phyloP scores from a whole-genome alignment of 306 rosid species.

The Datisca glomerata region DNA sequence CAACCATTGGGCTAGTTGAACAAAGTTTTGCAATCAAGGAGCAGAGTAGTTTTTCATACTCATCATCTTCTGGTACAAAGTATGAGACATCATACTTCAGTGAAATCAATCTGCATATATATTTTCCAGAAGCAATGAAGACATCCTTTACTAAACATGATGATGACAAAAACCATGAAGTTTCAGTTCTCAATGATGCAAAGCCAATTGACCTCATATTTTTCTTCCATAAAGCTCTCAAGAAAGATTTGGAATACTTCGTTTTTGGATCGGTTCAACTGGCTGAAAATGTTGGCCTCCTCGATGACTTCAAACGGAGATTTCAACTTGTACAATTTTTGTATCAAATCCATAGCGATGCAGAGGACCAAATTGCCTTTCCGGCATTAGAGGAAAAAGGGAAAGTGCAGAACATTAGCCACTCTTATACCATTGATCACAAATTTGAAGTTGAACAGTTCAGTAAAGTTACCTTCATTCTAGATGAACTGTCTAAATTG shows the following conservation, averaged over 20 bases:
- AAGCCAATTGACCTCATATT: conserved; percentile 73
- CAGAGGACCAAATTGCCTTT: conserved; percentile 90
- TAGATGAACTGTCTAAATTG: conserved; percentile 49
- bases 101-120: conserved; percentile 49
- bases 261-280: conserved; percentile 66
- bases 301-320: conserved; percentile 44
- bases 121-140: conserved; percentile 46
- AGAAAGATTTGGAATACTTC: conserved; percentile 78
- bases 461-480: conserved; percentile 37
- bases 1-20: conserved; percentile 6
- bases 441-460: conserved; percentile 54
- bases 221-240: conserved; percentile 89
- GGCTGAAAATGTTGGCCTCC: conserved; percentile 38
- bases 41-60: conserved; percentile 21
- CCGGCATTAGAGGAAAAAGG: conserved; percentile 90
- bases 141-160: conserved; percentile 27
- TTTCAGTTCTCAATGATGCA: conserved; percentile 36
- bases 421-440: conserved; percentile 78
- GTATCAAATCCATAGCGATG: conserved; percentile 72
- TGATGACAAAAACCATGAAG: conserved; percentile 17
- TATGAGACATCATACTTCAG: conserved; percentile 51
- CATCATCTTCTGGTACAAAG: conserved; percentile 28
- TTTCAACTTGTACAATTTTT: conserved; percentile 56
- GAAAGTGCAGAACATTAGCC: conserved; percentile 66
- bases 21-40: conserved; percentile 14